These are phyloP conservation scores for Verticillium zaregamsianum DNA, from an alignment of 2,329 filamentous ascomycete genomes.

Conservation along the genomic window DNA sequence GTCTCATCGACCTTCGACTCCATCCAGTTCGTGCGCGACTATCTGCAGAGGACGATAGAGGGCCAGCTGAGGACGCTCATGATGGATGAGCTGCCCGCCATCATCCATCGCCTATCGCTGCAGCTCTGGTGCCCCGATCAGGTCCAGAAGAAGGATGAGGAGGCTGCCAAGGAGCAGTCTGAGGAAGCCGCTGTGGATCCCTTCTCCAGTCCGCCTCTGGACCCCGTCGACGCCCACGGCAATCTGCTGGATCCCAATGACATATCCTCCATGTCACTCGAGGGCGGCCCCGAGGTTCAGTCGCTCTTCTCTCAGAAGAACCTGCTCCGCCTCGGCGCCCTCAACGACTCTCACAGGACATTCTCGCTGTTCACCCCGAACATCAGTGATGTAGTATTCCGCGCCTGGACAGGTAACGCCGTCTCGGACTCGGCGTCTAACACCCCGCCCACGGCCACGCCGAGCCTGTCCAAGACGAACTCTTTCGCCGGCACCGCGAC, in stretches of 20 bases:
- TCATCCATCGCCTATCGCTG: slow-evolving; percentile 88
- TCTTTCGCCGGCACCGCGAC: slow-evolving; percentile 57
- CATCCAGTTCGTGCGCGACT: slow-evolving; percentile 96
- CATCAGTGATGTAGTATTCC: slow-evolving; percentile 86
- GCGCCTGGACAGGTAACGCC: slow-evolving; percentile 80
- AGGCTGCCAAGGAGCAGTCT: slow-evolving; percentile 42
- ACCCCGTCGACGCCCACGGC: slow-evolving; percentile 77
- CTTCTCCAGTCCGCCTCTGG: slow-evolving; percentile 74
- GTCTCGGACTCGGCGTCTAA: slow-evolving; percentile 52
- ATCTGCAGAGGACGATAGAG: slow-evolving; percentile 94
- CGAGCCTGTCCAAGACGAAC: slow-evolving; percentile 57
- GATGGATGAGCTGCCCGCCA: slow-evolving; percentile 96
- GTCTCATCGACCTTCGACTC: slow-evolving; percentile 99
- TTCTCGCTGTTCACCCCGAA: slow-evolving; percentile 86
- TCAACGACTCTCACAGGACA: slow-evolving; percentile 86
- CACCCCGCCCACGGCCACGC: slow-evolving; percentile 44
- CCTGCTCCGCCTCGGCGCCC: slow-evolving; percentile 71
- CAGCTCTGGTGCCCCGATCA: slow-evolving; percentile 89
- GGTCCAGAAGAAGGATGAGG: slow-evolving; percentile 59
- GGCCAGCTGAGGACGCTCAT: slow-evolving; percentile 86
- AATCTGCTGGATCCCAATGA: slow-evolving; percentile 72
- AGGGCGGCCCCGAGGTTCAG: slow-evolving; percentile 76
- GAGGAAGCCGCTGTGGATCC: slow-evolving; percentile 69
- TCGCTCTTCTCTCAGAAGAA: slow-evolving; percentile 96
- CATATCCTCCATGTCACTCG: slow-evolving; percentile 72